Base-by-base conservation (phyloP, 2,329 filamentous ascomycete species). In the Fusarium oligoseptatum region DNA sequence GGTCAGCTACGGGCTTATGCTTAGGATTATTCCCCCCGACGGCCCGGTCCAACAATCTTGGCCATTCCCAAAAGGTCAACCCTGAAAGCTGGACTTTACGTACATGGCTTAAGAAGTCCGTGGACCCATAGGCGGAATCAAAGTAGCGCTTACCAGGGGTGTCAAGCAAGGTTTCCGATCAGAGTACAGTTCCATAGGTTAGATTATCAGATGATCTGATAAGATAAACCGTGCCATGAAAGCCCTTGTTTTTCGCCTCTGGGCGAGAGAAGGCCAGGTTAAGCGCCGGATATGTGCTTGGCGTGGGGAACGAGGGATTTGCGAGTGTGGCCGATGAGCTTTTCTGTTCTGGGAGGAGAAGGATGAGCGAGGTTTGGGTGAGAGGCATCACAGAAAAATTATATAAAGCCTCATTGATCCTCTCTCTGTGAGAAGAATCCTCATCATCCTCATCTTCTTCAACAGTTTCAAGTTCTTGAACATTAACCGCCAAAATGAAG, bases 181-280 rank as follows among this genome's bases (percentile, higher is more conserved):
- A 50, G 24, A 29, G 45, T 29, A n/a, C n/a, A 9, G 29, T 32
- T 15, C 15, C 24, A 29, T 50, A 24, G 45, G 10, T 9, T 50
- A 50, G 45, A 50, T 50, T 50, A 50, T 50, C 45, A 50, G 45
- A 50, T 50, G 45, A 50, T 50, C 45, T 50, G 45, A 50, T 50
- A 50, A 50, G 45, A 50, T 50, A 50, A 50, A 50, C 45, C 43
- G 24, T 50, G 24, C 24, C 45, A 50, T 50, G 45, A 50, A 50
- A 50, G 45, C 15, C 24, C 11, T 50, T 29, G 27, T 29, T 50
- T 50, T 12, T 24, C 24, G 15, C 45, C 6, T 50, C 45, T 50
- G 22, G 24, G 9, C 15, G 17, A 15, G 15, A 50, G 10, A 29
- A 11, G 45, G 15, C 45, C 24, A n/a, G 9, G 45, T n/a, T 50